Base-by-base conservation (phyloP, 306 rosid species). In the Fragaria ananassa region DNA sequence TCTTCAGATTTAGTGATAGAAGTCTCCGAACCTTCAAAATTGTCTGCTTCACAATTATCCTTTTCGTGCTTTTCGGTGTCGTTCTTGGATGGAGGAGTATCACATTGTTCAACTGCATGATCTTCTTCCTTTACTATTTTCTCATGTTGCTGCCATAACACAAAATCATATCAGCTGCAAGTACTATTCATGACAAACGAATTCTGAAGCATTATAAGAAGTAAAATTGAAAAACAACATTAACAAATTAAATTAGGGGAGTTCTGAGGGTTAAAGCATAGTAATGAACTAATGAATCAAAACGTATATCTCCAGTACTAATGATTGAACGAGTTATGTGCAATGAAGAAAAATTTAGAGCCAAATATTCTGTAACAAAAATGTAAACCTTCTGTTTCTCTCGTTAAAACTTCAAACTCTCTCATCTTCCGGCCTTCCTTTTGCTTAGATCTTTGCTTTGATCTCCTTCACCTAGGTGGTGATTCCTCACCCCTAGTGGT, bases 131-230 rank as follows among this genome's bases (percentile, higher is more conserved):
- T 12, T 4, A 74, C 58, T 34, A 41, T 44, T 44, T 61, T 64
- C 77, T 60, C 46, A 74, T 8, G 66, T 27, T 35, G 31, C 69
- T 74, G 70, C 77, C 45, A 60, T 74, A 74, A 18, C 5, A 17
- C 45, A 74, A 27, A 60, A 57, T 17, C 54, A 13, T 72, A 14
- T 72, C 50, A 54, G 66, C 76, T 37, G 19, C 9, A 41, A 67
- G 29, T n/a, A 67, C 71, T n/a, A 39, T 64, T 5, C 29, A 66
- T 31, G 47, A 66, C 17, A 39, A 17, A 54, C 23, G n/a, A 54
- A 21, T 35, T 56, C 15, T 42, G n/a, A 35, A 72, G 45, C 50
- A 35, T 6, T n/a, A 37, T 12, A 42, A 53, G 66, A 72, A 17
- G 76, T 54, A 54, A 4, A 5, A 5, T 17, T 5, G 3, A 58